phyloP scores from a whole-genome alignment of 257 asterid species.

The Nicotiana knightiana region DNA sequence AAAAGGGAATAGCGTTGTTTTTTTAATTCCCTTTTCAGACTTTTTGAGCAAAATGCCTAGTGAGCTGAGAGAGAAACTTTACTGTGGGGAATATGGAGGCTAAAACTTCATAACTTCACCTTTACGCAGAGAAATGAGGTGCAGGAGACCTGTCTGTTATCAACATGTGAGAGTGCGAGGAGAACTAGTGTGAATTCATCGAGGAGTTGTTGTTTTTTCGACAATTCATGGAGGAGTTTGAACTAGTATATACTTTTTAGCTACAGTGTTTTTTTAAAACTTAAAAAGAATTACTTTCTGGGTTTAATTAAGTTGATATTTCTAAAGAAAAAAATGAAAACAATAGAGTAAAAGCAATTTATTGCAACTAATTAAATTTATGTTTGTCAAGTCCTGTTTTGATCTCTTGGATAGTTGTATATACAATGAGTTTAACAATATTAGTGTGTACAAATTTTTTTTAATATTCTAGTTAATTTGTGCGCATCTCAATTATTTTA shows the following conservation, averaged over 20 bases:
- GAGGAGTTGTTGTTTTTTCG: background rate
- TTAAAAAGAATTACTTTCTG: background rate
- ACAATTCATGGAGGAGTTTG: too few species aligned
- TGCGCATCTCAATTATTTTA: too few species aligned
- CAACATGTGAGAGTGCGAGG: slow-evolving; percentile 22
- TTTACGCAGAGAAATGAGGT: slow-evolving; percentile 39
- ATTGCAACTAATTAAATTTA: too few species aligned
- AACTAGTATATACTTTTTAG: too few species aligned
- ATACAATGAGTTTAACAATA: too few species aligned
- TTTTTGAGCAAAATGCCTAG: slow-evolving; percentile 30
- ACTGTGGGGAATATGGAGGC: background rate
- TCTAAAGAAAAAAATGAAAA: too few species aligned
- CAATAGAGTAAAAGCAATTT: too few species aligned
- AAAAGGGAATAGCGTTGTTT: slow-evolving; percentile 39
- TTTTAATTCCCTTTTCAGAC: slow-evolving; percentile 21
- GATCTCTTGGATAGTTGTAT: too few species aligned
- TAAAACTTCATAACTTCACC: slow-evolving; percentile 34
- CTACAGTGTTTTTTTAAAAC: too few species aligned
- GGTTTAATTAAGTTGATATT: background rate
- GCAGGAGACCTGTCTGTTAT: slow-evolving; percentile 11
- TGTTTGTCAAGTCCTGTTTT: background rate
- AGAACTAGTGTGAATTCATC: slow-evolving; percentile 5
- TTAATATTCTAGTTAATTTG: too few species aligned
- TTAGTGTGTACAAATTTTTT: too few species aligned
- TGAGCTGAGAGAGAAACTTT: slow-evolving; percentile 28